phyloP scores from a whole-genome alignment of 352 stramenopile genomes.

The Globisporangium radiosum region DNA sequence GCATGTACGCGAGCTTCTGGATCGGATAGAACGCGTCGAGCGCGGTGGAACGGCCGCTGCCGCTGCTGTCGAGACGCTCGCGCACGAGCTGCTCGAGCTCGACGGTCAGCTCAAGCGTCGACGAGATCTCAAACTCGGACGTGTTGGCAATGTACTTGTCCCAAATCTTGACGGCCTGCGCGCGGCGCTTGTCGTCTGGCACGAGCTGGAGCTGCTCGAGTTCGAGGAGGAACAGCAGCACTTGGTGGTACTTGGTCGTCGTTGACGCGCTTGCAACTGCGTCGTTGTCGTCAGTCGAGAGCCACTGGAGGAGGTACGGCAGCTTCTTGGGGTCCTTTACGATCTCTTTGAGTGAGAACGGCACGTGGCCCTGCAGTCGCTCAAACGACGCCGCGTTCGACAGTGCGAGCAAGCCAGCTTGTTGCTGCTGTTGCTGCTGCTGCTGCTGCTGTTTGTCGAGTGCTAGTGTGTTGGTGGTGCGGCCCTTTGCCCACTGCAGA shows the following conservation, averaged over 20 bases:
- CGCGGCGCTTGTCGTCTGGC: conserved; percentile 48
- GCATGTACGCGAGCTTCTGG: conserved; percentile 82
- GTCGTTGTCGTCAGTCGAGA: conserved; percentile 52
- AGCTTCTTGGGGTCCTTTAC: conserved; percentile 84
- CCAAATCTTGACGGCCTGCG: conserved; percentile 81
- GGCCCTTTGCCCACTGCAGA: conserved; percentile 44
- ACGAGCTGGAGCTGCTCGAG: conserved; percentile 77
- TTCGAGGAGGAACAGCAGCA: conserved; percentile 79
- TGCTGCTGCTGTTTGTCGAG: conserved; percentile 20
- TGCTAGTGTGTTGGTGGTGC: conserved; percentile 2
- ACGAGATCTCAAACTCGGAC: conserved; percentile 81
- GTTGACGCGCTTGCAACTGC: conserved; percentile 22
- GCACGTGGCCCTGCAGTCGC: conserved; percentile 69
- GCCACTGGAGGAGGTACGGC: conserved; percentile 72
- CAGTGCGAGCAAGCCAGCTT: neutral
- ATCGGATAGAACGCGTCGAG: conserved; percentile 79
- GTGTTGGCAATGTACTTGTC: conserved; percentile 78
- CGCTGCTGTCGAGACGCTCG: conserved; percentile 43
- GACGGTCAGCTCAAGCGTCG: conserved; percentile 69
- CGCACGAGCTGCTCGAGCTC: conserved; percentile 73
- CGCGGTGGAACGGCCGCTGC: conserved; percentile 20
- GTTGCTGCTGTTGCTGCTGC: conserved; percentile 34
- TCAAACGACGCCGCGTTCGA: conserved; percentile 43
- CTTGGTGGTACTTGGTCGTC: conserved; percentile 69
- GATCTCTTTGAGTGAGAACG: conserved; percentile 79